Conservation (phyloP, 2,329 filamentous ascomycete genomes). For the Leptographium flavum region DNA sequence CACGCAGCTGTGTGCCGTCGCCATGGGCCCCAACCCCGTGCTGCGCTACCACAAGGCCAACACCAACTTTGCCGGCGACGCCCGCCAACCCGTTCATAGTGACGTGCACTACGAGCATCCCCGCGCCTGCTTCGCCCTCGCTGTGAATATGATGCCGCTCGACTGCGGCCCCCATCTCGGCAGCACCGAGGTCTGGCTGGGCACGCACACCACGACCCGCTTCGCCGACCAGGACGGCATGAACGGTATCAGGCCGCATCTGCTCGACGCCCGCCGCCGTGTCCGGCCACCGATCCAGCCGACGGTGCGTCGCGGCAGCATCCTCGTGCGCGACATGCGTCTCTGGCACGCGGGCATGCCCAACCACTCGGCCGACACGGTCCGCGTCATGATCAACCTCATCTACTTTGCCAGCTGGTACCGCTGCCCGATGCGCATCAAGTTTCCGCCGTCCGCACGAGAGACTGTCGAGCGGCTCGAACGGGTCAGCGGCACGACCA, state of each 20-base stretch:
- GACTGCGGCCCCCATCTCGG: not conserved
- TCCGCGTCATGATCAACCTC: conserved; percentile 24
- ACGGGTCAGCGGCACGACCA: not conserved
- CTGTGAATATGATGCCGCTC: conserved; percentile 29
- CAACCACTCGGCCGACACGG: conserved; percentile 24
- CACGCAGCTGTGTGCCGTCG: conserved; percentile 38
- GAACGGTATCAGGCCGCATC: conserved; percentile 31
- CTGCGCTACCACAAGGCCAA: conserved; percentile 47
- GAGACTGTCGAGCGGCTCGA: not conserved
- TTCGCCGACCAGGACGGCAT: conserved; percentile 27
- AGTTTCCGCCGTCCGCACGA: not conserved
- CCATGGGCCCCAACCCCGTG: conserved; percentile 39
- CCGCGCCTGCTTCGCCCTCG: conserved; percentile 35
- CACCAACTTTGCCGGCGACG: conserved; percentile 33
- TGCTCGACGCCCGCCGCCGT: conserved; percentile 16
- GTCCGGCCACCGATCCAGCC: conserved; percentile 20
- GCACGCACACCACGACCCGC: conserved; percentile 14
- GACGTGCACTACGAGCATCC: conserved; percentile 45
- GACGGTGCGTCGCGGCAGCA: conserved; percentile 25
- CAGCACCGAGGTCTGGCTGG: conserved; percentile 3
- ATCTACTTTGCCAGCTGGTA: conserved; percentile 4
- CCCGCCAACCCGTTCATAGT: conserved; percentile 40
- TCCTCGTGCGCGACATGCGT: conserved; percentile 30
- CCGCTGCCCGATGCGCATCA: not conserved
- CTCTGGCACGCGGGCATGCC: conserved; percentile 36